Percentiles rank a stretch among this genome's conserved stretches.
These are phyloP conservation scores for Neurospora sp. DNA, from an alignment of 495 filamentous ascomycete genomes.

Conservation along the genomic window DNA sequence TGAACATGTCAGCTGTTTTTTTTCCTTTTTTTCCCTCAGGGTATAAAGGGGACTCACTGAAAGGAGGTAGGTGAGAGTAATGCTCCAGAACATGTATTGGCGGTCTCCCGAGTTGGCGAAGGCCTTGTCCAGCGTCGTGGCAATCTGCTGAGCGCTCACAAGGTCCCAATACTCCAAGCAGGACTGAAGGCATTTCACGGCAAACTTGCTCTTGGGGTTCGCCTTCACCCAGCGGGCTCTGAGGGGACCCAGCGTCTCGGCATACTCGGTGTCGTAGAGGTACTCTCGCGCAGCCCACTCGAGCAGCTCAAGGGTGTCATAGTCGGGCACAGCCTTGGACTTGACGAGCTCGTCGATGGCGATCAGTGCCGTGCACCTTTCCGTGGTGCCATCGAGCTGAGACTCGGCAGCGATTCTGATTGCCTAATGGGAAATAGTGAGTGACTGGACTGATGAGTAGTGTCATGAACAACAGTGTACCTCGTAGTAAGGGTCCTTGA, in stretches of 20 bases:
- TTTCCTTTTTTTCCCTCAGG: not conserved
- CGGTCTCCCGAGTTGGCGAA: slow-evolving; percentile 26
- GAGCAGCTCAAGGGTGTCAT: slow-evolving; percentile 33
- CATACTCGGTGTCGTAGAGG: slow-evolving; percentile 21
- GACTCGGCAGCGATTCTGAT: slow-evolving; percentile 36
- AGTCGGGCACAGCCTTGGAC: slow-evolving; percentile 27
- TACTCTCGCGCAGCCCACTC: slow-evolving; percentile 28
- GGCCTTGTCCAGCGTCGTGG: slow-evolving; percentile 32
- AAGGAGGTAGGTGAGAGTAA: slow-evolving; percentile 32
- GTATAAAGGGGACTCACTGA: slow-evolving; percentile 25
- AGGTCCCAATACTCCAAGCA: slow-evolving; percentile 38
- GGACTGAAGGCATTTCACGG: slow-evolving; percentile 28
- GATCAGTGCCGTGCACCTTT: slow-evolving; percentile 22
- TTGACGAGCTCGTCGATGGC: slow-evolving; percentile 29
- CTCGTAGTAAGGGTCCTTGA: slow-evolving; percentile 39
- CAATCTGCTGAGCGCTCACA: slow-evolving; percentile 41
- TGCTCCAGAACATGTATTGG: slow-evolving; percentile 34
- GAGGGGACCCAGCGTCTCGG: slow-evolving; percentile 32
- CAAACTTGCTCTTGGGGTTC: slow-evolving; percentile 27
- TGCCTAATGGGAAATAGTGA: slow-evolving; percentile 20
- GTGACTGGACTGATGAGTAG: not conserved
- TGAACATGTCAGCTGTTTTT: slow-evolving; percentile 15
- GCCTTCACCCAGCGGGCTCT: slow-evolving; percentile 33
- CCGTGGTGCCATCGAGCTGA: slow-evolving; percentile 29
- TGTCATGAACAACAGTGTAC: slow-evolving; percentile 10